phyloP scores from a whole-genome alignment of 78 protist genomes.

The Pigoraptor vietnamica region DNA sequence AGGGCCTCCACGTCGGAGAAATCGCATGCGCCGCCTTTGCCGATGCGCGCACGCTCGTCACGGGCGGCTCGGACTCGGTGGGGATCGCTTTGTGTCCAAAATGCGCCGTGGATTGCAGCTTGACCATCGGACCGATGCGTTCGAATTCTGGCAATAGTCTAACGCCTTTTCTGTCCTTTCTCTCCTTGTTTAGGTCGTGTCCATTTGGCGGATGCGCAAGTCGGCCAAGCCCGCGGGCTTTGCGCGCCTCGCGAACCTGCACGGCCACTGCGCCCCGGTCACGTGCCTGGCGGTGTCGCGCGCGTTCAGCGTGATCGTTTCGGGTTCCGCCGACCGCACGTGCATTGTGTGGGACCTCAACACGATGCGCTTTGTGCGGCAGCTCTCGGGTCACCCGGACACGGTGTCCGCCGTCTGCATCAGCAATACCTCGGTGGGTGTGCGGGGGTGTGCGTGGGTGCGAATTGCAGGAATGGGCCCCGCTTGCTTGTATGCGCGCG shows the following conservation, averaged over 20 bases:
- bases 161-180: too few relatives aligned
- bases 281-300: constrained; percentile 50
- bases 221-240: background rate
- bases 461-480: background rate
- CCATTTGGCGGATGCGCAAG: too few relatives aligned
- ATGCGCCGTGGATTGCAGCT: too few relatives aligned
- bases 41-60: constrained; percentile 38
- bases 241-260: constrained; percentile 4
- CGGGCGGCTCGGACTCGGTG: too few relatives aligned
- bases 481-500: background rate
- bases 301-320: constrained; percentile 40
- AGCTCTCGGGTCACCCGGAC: constrained; percentile 10
- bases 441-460: background rate
- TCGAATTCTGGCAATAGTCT: too few relatives aligned
- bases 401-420: constrained; percentile 4
- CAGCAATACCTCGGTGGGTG: background rate
- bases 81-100: too few relatives aligned
- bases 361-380: constrained; percentile 33
- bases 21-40: constrained; percentile 40
- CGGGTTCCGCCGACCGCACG: constrained; percentile 57
- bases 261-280: constrained; percentile 48
- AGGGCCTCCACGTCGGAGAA: constrained; percentile 39
- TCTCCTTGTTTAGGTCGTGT: too few relatives aligned
- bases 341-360: constrained; percentile 73
- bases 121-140: too few relatives aligned